A percentile compares a stretch with the other conserved stretches of the same genome.
Evolutionary conservation across 352 stramenopile species (phyloP).

Genomic region (Blastocystis sp.): DNA sequence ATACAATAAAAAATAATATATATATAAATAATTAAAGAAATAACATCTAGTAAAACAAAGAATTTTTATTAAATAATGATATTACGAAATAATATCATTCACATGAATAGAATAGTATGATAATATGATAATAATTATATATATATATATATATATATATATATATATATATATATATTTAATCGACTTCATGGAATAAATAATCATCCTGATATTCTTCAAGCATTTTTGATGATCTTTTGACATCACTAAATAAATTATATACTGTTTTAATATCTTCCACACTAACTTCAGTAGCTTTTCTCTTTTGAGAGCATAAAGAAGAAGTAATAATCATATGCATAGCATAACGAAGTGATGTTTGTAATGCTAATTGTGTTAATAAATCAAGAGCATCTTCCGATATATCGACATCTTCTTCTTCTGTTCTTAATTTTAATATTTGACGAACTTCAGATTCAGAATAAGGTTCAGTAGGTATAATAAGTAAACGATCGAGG

Average conservation of each 20-base stretch:
- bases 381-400: slow-evolving; percentile 29
- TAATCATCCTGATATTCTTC: slow-evolving; percentile 20
- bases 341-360: slow-evolving; percentile 91
- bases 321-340: slow-evolving; percentile 97
- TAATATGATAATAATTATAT: too few relatives aligned
- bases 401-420: slow-evolving; percentile 35
- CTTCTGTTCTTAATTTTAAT: slow-evolving; percentile 59
- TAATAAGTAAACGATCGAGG: slow-evolving; percentile 92
- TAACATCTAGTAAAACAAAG: too few relatives aligned
- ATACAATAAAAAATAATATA: too few relatives aligned
- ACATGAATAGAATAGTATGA: too few relatives aligned
- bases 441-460: slow-evolving; percentile 83
- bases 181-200: slow-evolving; percentile 31
- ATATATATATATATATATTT: too few relatives aligned
- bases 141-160: too few relatives aligned
- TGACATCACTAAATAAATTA: slow-evolving; percentile 17
- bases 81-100: too few relatives aligned
- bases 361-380: slow-evolving; percentile 66
- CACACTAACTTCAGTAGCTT: slow-evolving; percentile 1
- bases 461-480: slow-evolving; percentile 82
- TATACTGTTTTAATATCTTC: slow-evolving; percentile 29
- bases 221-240: slow-evolving; percentile 15
- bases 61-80: too few relatives aligned
- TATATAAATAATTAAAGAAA: too few relatives aligned
- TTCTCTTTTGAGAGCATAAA: slow-evolving; percentile 45